These are phyloP conservation scores for Fremontodendron californicum DNA, from an alignment of 345 rosid species.

Conservation along the genomic window DNA sequence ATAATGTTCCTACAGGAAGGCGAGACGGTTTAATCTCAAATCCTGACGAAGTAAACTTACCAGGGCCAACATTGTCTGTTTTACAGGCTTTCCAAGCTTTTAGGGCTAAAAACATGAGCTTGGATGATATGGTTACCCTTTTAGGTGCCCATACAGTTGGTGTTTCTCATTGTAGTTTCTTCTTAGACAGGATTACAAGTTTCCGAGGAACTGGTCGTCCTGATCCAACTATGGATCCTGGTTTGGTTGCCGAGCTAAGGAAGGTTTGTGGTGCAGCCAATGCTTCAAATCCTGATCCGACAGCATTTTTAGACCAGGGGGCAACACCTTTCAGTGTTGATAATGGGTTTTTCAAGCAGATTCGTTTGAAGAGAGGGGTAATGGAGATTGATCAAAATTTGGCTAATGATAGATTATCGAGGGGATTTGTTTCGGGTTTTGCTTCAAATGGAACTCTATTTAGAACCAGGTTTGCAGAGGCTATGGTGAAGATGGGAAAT, in stretches of 20 bases:
- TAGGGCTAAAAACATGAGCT: conserved; percentile 37
- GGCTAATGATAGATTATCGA: conserved; percentile 38
- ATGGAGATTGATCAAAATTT: conserved; percentile 58
- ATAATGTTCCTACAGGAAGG: neutral
- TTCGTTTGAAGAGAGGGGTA: conserved; percentile 44
- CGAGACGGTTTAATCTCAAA: conserved; percentile 39
- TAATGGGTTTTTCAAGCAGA: conserved; percentile 42
- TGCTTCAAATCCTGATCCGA: conserved; percentile 31
- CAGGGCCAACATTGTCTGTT: conserved; percentile 47
- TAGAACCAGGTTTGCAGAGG: conserved; percentile 42
- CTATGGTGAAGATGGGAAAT: conserved; percentile 56
- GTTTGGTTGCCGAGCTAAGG: conserved; percentile 36
- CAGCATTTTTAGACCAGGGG: conserved; percentile 60
- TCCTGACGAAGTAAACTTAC: conserved; percentile 47
- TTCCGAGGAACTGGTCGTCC: conserved; percentile 42
- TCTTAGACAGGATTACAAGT: conserved; percentile 39
- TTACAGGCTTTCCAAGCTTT: conserved; percentile 34
- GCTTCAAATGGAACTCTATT: conserved; percentile 34
- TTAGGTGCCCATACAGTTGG: conserved; percentile 78
- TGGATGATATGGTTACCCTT: conserved; percentile 63
- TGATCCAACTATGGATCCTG: conserved; percentile 53
- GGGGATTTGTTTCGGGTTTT: conserved; percentile 38
- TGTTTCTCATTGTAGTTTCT: conserved; percentile 54
- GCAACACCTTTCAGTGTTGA: conserved; percentile 48
- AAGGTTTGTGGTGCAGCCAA: conserved; percentile 32